A percentile compares a stretch with the other conserved stretches of the same genome.
Conservation (phyloP, 352 stramenopile genomes). For the Thraustotheca clavata region DNA sequence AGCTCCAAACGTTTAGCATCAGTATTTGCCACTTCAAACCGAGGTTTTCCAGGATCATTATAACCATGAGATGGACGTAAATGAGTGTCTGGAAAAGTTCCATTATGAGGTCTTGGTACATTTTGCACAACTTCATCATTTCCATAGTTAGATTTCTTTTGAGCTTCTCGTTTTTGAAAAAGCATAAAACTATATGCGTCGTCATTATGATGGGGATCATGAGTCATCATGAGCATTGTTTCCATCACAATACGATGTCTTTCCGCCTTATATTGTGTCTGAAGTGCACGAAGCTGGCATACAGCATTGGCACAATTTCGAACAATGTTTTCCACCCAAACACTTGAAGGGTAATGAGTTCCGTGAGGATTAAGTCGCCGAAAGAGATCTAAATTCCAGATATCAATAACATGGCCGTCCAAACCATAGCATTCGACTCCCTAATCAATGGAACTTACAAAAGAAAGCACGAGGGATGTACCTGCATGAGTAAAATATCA, state of each 20-base stretch:
- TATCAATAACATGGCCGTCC: slow-evolving; percentile 49
- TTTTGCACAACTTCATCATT: background rate
- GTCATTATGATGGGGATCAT: slow-evolving; percentile 11
- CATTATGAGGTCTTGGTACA: background rate
- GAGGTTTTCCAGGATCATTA: background rate
- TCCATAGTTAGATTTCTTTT: background rate
- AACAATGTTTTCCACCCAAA: slow-evolving; percentile 63
- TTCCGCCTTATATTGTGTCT: background rate
- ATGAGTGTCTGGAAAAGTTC: background rate
- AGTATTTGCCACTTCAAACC: background rate
- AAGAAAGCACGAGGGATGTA: background rate
- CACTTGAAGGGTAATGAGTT: slow-evolving; percentile 38
- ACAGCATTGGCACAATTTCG: slow-evolving; percentile 7
- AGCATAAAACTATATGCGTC: slow-evolving; percentile 9
- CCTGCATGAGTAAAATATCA: slow-evolving; percentile 70
- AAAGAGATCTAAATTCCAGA: slow-evolving; percentile 68
- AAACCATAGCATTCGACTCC: slow-evolving; percentile 76
- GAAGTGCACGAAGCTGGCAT: background rate
- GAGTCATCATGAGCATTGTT: background rate
- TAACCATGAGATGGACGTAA: background rate
- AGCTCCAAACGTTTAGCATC: background rate
- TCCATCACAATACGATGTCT: background rate
- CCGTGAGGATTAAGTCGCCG: slow-evolving; percentile 30
- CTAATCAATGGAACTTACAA: background rate
- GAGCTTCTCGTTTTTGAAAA: slow-evolving; percentile 16